These are phyloP conservation scores for Tetraselmis striata DNA, from an alignment of 139 green algal species.

Conservation along the genomic window DNA sequence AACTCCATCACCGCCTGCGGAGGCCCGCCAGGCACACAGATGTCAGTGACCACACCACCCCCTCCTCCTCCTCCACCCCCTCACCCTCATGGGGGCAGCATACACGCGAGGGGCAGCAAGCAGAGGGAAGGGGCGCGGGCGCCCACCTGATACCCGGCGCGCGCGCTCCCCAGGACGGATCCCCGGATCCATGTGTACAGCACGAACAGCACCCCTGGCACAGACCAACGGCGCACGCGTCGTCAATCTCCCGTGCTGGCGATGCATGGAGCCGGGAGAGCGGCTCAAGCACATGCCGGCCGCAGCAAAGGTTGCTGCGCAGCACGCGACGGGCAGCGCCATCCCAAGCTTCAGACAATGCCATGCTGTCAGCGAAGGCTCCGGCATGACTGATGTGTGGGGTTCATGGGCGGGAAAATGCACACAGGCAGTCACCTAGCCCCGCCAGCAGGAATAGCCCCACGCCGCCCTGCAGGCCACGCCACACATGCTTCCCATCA, in stretches of 20 bases:
- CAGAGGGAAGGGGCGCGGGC: slow-evolving; percentile 6
- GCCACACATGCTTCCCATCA: too few relatives aligned
- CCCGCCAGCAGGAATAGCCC: slow-evolving; percentile 77
- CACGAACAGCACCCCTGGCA: slow-evolving; percentile 40
- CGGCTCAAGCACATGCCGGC: slow-evolving; percentile 32
- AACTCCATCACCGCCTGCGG: slow-evolving; percentile 76
- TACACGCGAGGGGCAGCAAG: not conserved
- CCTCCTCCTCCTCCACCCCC: too few relatives aligned
- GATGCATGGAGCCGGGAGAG: too few relatives aligned
- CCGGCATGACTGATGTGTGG: too few relatives aligned
- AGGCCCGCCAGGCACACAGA: not conserved
- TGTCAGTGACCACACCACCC: not conserved
- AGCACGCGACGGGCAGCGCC: not conserved
- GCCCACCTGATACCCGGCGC: slow-evolving; percentile 40
- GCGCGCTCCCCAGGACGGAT: slow-evolving; percentile 37
- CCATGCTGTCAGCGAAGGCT: not conserved
- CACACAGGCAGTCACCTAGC: slow-evolving; percentile 57
- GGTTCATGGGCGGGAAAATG: slow-evolving; percentile 70
- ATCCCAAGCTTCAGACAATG: not conserved
- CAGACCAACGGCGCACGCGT: too few relatives aligned
- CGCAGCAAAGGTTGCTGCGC: slow-evolving; percentile 23
- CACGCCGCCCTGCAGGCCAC: slow-evolving; percentile 67
- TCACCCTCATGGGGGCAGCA: too few relatives aligned
- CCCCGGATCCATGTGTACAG: slow-evolving; percentile 48
- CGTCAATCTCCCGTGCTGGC: too few relatives aligned